These are phyloP conservation scores for Arthonia radiata DNA, from an alignment of 495 filamentous ascomycete species.

Conservation along the genomic window DNA sequence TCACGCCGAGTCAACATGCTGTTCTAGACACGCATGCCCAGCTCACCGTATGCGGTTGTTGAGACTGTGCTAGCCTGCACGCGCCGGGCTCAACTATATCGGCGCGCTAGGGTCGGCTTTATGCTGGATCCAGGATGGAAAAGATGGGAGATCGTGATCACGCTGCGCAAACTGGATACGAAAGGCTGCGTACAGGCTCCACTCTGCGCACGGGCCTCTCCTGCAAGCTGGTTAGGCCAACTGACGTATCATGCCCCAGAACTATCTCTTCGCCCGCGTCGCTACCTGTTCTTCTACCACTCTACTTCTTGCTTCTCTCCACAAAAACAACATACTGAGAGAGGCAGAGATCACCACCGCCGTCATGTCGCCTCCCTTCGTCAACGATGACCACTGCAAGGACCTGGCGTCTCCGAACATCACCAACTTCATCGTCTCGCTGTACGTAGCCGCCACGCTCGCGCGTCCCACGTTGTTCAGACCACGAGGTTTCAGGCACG, in stretches of 20 bases:
- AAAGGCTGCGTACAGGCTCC: background rate
- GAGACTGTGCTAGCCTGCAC: no score
- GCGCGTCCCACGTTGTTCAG: no score
- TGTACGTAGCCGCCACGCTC: no score
- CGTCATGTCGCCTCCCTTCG: background rate
- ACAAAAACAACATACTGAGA: background rate
- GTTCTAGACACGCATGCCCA: no score
- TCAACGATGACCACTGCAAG: slow-evolving; percentile 4
- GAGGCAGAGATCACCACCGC: background rate
- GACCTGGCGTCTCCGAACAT: slow-evolving; percentile 7
- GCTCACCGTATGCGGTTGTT: no score
- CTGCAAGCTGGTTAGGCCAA: background rate
- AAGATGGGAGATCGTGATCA: no score
- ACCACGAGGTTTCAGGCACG: no score
- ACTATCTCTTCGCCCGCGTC: background rate
- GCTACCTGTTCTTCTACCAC: background rate
- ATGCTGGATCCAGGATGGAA: no score
- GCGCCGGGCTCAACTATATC: no score
- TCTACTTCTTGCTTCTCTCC: background rate
- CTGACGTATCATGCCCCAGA: background rate
- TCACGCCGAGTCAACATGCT: no score
- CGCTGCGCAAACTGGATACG: no score
- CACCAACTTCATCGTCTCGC: slow-evolving; percentile 10
- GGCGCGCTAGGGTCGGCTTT: no score
- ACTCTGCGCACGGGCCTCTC: background rate